A percentile compares a stretch with the other conserved stretches of the same genome.
phyloP scores from a whole-genome alignment of 208 protist species.

The Leishmania major region DNA sequence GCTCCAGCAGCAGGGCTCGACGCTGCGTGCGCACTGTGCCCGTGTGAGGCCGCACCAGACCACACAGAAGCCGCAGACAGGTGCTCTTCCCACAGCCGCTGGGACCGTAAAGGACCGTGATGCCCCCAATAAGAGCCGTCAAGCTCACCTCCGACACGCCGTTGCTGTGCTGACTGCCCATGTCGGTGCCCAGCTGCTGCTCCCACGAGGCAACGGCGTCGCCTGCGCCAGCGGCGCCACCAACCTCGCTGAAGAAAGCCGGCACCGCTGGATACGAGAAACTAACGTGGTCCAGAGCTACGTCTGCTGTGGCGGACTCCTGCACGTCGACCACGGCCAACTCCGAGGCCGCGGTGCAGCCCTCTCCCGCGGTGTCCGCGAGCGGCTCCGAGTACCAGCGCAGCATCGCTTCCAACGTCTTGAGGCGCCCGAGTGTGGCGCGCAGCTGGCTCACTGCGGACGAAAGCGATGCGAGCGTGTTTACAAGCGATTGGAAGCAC shows the following conservation, averaged over 20 bases:
- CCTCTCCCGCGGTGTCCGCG: background rate
- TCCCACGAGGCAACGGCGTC: slow-evolving; percentile 3
- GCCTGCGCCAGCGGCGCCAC: background rate
- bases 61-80: slow-evolving; percentile 60
- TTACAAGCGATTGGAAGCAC: slow-evolving; percentile 66
- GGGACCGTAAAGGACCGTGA: slow-evolving; percentile 71
- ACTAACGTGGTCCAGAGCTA: slow-evolving; percentile 45
- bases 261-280: slow-evolving; percentile 62
- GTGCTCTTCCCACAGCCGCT: slow-evolving; percentile 86
- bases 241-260: slow-evolving; percentile 41
- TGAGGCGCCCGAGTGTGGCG: slow-evolving; percentile 49
- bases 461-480: slow-evolving; percentile 39
- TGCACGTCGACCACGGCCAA: slow-evolving; percentile 10
- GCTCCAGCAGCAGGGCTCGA: slow-evolving; percentile 63
- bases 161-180: slow-evolving; percentile 13
- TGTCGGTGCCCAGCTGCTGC: background rate
- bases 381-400: slow-evolving; percentile 60
- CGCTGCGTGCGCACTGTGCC: slow-evolving; percentile 58
- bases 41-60: slow-evolving; percentile 46
- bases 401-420: slow-evolving; percentile 49
- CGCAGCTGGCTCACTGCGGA: slow-evolving; percentile 39
- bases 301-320: slow-evolving; percentile 18
- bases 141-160: slow-evolving; percentile 52
- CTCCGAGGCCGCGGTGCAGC: background rate
- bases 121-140: slow-evolving; percentile 31